Conservation (phyloP, 257 asterid species). For the Solanum dulcamara region DNA sequence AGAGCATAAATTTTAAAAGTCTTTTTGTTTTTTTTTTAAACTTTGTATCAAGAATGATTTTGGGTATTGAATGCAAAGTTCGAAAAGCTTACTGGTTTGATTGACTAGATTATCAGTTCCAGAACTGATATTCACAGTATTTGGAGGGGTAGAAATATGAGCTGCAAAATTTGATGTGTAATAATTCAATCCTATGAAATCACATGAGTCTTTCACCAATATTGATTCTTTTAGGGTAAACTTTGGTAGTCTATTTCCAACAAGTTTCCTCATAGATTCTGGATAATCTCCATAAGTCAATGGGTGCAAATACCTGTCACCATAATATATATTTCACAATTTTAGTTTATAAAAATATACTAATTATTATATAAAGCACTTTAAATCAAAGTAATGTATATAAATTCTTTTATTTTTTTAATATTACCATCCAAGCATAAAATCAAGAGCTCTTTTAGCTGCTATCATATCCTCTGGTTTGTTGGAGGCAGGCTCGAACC, state of each 20-base stretch:
- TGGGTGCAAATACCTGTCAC: conserved; percentile 36
- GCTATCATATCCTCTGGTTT: conserved; percentile 22
- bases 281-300: conserved; percentile 44
- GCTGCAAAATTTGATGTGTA: conserved; percentile 36
- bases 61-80: too few species aligned
- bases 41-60: too few species aligned
- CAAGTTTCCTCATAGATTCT: conserved; percentile 18
- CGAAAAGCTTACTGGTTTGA: conserved; percentile 10
- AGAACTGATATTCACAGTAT: conserved; percentile 6
- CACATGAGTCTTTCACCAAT: conserved; percentile 36
- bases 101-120: conserved; percentile 7
- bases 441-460: conserved; percentile 44
- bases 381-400: background rate
- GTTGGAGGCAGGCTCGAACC: conserved; percentile 34
- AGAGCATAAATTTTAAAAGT: too few species aligned
- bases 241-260: conserved; percentile 34
- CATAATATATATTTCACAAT: background rate
- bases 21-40: too few species aligned
- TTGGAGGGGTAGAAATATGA: background rate
- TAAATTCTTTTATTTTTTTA: background rate
- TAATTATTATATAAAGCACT: background rate
- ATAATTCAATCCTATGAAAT: conserved; percentile 48
- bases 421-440: conserved; percentile 50
- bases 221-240: conserved; percentile 16
- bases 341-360: background rate